phyloP scores from a whole-genome alignment of 805 yeast species.

The Phaffomyces opuntiae region DNA sequence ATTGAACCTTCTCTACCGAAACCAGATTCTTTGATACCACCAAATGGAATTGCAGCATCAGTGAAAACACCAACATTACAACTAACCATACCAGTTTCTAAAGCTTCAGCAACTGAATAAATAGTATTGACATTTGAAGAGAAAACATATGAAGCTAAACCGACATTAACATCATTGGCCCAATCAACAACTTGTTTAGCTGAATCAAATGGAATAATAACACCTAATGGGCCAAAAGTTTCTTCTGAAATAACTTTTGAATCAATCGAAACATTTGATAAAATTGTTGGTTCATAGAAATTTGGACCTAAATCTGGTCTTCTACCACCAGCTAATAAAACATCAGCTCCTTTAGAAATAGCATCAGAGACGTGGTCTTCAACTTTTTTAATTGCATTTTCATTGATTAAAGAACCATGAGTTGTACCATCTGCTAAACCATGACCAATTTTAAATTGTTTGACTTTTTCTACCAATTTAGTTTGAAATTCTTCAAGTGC shows the following conservation, averaged over 20 bases:
- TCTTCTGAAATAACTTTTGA: conserved; percentile 49
- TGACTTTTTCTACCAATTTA: conserved; percentile 38
- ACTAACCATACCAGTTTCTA: conserved; percentile 62
- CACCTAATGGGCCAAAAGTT: conserved; percentile 62
- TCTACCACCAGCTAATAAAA: conserved; percentile 45
- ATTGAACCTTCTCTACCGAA: conserved; percentile 66
- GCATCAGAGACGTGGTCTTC: conserved; percentile 51
- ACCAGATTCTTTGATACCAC: conserved; percentile 63
- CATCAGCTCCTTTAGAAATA: conserved; percentile 44
- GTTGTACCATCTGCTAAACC: conserved; percentile 46
- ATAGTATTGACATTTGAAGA: conserved; percentile 44
- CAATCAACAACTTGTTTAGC: conserved; percentile 44
- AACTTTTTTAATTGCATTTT: conserved; percentile 44
- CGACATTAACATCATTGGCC: conserved; percentile 50
- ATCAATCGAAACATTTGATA: conserved; percentile 42
- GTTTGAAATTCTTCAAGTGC: conserved; percentile 42
- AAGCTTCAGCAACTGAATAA: conserved; percentile 45
- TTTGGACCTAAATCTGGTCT: conserved; percentile 41
- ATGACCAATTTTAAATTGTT: conserved; percentile 45
- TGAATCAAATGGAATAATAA: conserved; percentile 46
- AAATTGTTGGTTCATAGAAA: conserved; percentile 49
- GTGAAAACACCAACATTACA: conserved; percentile 54
- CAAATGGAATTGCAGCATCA: conserved; percentile 50
- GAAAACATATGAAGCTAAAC: conserved; percentile 55
- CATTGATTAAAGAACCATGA: conserved; percentile 52